Base-by-base conservation (phyloP, 2,329 filamentous ascomycete species). In the Colletotrichum abscissum region DNA sequence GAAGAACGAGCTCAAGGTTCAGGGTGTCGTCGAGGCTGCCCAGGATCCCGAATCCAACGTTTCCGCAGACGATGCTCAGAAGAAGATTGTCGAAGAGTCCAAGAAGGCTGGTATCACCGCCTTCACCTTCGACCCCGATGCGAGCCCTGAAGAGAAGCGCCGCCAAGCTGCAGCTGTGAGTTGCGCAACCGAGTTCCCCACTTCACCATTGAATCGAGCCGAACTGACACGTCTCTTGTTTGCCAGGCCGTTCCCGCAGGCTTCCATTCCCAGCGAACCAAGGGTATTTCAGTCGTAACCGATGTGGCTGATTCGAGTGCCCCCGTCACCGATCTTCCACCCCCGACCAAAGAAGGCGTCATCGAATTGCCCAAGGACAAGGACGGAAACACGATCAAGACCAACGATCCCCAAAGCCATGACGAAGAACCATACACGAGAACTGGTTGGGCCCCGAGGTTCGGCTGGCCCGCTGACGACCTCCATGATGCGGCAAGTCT, bases 391-490 rank as follows among this genome's bases (percentile, higher is more conserved):
- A 79, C 83, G 3, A 81, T 88, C 73, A 78, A 81, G 54, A 88
- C 89, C 77, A 91, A 86, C 69, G 82, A 87, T 65, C 85, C 87
- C 52, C 87, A 88, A 72, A 89, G 89, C 75, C 87, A 90, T 66
- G 86, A 89, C 79, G 89, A 85, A 72, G 76, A 78, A 12, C 81
- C 82, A 1, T 86, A 80, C 76, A 81, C 83, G 46, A 82, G 84
- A 24, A 94, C 95, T 6, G 97, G 97, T 63, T 98, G 97, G 97
- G 92, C 94, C 16, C 97, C 97, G 54, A 91, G 91, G 75, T 95
- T 98, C 80, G 95, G 95, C 77, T 91, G 91, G 85, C 90, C 90
- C 2, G 81, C 80, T n/a, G 88, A 92, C 55, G 85, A 88, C 54
- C 82, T 86, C 55, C 84, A 84, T n/a, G 86, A 90, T 35, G 88